Evolutionary conservation across 2,329 filamentous ascomycete species (phyloP).

Genomic region (Beauveria asiatica): DNA sequence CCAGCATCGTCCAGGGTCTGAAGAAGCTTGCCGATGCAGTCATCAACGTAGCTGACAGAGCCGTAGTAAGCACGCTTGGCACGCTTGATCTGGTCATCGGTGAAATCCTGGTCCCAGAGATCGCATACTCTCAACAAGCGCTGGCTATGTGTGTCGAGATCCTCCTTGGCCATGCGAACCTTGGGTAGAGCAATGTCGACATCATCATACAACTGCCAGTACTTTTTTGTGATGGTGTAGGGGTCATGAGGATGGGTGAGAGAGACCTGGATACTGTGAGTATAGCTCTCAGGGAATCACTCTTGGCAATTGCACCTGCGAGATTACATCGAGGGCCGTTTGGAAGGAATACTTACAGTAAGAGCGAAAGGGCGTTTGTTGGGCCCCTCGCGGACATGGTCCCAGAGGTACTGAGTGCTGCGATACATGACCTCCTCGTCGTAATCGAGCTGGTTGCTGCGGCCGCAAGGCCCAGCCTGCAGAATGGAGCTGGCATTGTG

Average conservation of each 20-base stretch:
- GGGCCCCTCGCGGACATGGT: slow-evolving; percentile 75
- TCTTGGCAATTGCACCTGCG: background rate
- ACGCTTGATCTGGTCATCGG: slow-evolving; percentile 75
- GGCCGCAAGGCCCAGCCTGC: slow-evolving; percentile 79
- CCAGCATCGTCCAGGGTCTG: slow-evolving; percentile 69
- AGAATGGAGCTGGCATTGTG: slow-evolving; percentile 92
- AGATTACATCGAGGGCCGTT: no score
- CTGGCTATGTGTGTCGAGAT: slow-evolving; percentile 81
- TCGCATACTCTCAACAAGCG: slow-evolving; percentile 81
- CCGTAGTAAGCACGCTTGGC: slow-evolving; percentile 87
- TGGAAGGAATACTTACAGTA: slow-evolving; percentile 43
- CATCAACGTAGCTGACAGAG: slow-evolving; percentile 87
- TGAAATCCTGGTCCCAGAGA: slow-evolving; percentile 74
- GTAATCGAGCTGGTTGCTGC: slow-evolving; percentile 92
- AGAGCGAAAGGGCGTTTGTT: slow-evolving; percentile 71
- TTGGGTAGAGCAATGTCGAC: slow-evolving; percentile 81
- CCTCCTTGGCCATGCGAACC: slow-evolving; percentile 66
- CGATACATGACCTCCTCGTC: slow-evolving; percentile 95
- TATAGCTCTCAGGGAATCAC: background rate
- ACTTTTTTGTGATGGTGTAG: slow-evolving; percentile 88
- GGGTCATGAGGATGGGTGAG: slow-evolving; percentile 93
- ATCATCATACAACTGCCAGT: slow-evolving; percentile 85
- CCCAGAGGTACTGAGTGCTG: slow-evolving; percentile 81
- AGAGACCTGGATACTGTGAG: slow-evolving; percentile 48
- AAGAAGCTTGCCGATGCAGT: slow-evolving; percentile 79